Base-by-base conservation (phyloP, 495 filamentous ascomycete genomes). In the Trypethelium eluteriae region DNA sequence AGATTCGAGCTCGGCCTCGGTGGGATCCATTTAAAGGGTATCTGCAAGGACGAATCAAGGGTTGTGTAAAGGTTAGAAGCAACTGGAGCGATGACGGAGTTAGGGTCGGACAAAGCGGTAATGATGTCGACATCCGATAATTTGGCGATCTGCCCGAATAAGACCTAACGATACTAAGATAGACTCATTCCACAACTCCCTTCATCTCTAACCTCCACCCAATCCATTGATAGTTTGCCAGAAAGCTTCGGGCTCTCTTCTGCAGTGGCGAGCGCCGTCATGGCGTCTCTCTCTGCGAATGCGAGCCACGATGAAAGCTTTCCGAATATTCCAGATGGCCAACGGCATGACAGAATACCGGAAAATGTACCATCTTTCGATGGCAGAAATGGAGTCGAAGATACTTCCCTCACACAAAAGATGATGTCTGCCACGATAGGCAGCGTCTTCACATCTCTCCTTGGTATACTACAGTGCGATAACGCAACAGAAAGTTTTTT, bases 381-480 rank as follows among this genome's bases (percentile, higher is more conserved):
- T 50, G 73, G 66, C 38, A 66, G 59, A 66, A 57, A 73, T 61
- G 75, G 73, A 10, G 79, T 80, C 14, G 69, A 79, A 36, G 82
- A 92, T 67, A 89, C 92, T 66, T 90, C 93, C 1, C 81, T 91
- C 16, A 74, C 79, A 9, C 95, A 98, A 78, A 92, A 91, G 78
- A 98, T 98, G 95, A 74, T 94, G 39, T 96, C 93, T 66, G 94
- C 94, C 7, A 91, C 92, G 18, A 88, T 86, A 10, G 94, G 94
- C 32, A 97, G 92, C 73, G 78, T 98, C 67, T 77, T 98, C 63
- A 98, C 94, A 10, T 91, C 89, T 38, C 78, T 98, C 12, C 82
- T 98, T 63, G 93, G 93, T 96, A 83, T 66, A 84, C 14, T 38
- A 39, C 5, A 35, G 0, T 11, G 0, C 14, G 38, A 63, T 34